phyloP scores from a whole-genome alignment of 768 basidiomycete genomes.

The Grammothele lineata region DNA sequence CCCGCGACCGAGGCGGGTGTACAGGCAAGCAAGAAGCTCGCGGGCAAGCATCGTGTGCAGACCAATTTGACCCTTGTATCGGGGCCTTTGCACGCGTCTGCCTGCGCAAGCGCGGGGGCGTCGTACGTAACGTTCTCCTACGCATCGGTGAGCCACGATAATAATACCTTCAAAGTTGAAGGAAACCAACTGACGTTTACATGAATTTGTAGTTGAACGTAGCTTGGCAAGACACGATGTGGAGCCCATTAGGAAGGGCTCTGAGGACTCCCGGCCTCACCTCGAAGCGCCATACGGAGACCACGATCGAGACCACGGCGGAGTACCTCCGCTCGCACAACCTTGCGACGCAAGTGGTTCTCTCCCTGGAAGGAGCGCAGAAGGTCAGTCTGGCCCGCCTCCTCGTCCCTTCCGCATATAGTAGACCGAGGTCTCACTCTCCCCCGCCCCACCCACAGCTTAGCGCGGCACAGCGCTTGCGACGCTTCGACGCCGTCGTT shows the following conservation, averaged over 20 bases:
- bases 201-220: no score
- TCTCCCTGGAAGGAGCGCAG: conserved; percentile 1
- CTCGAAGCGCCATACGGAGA: no score
- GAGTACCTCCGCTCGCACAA: conserved; percentile 39
- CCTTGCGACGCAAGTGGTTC: conserved; percentile 22
- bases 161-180: background rate
- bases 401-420: no score
- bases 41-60: conserved; percentile 35
- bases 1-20: conserved; percentile 57
- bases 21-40: conserved; percentile 39
- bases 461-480: conserved; percentile 5
- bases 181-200: conserved; percentile 6
- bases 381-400: conserved; percentile 1
- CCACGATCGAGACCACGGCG: conserved; percentile 41
- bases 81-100: conserved; percentile 48
- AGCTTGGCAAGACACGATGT: no score
- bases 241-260: no score
- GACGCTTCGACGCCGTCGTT: conserved; percentile 9
- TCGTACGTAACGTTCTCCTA: conserved; percentile 47
- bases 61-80: conserved; percentile 53
- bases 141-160: conserved; percentile 36
- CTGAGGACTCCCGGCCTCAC: no score
- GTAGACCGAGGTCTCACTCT: background rate
- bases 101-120: conserved; percentile 50
- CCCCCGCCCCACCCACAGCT: background rate